A percentile compares a stretch with the other conserved stretches of the same genome.
Conservation (phyloP, 1,284 basidiomycete genomes). For the Bondarzewia mesenterica region DNA sequence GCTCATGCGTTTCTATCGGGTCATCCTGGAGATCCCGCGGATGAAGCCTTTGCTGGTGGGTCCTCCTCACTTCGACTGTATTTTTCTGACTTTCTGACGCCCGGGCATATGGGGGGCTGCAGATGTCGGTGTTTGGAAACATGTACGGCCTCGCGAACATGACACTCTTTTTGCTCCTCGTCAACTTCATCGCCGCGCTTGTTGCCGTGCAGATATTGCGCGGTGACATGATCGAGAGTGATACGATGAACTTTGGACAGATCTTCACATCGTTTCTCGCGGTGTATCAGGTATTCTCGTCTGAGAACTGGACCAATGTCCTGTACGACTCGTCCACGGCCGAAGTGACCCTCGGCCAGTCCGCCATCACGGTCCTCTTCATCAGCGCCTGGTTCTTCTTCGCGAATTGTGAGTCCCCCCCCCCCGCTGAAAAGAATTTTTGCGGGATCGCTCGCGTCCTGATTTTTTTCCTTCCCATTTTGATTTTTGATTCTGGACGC, state of each 20-base stretch:
- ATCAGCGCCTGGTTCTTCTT: slow-evolving; percentile 87
- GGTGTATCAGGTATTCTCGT: slow-evolving; percentile 89
- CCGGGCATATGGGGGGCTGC: background rate
- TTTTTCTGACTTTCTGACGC: background rate
- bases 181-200: slow-evolving; percentile 84
- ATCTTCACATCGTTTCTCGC: slow-evolving; percentile 86
- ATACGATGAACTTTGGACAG: slow-evolving; percentile 79
- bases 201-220: slow-evolving; percentile 72
- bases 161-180: slow-evolving; percentile 85
- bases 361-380: slow-evolving; percentile 70
- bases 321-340: slow-evolving; percentile 67
- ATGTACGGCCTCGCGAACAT: slow-evolving; percentile 91
- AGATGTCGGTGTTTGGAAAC: slow-evolving; percentile 89
- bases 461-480: slow-evolving; percentile 6
- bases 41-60: slow-evolving; percentile 76
- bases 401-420: slow-evolving; percentile 68
- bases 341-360: slow-evolving; percentile 65
- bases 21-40: slow-evolving; percentile 83
- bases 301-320: slow-evolving; percentile 89
- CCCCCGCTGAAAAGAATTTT: background rate
- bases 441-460: background rate
- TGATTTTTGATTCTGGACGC: background rate
- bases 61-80: slow-evolving; percentile 6
- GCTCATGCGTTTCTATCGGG: slow-evolving; percentile 86
- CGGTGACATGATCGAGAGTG: slow-evolving; percentile 60